These are phyloP conservation scores for Ilyonectria destructans DNA, from an alignment of 2,329 filamentous ascomycete species.

Conservation along the genomic window DNA sequence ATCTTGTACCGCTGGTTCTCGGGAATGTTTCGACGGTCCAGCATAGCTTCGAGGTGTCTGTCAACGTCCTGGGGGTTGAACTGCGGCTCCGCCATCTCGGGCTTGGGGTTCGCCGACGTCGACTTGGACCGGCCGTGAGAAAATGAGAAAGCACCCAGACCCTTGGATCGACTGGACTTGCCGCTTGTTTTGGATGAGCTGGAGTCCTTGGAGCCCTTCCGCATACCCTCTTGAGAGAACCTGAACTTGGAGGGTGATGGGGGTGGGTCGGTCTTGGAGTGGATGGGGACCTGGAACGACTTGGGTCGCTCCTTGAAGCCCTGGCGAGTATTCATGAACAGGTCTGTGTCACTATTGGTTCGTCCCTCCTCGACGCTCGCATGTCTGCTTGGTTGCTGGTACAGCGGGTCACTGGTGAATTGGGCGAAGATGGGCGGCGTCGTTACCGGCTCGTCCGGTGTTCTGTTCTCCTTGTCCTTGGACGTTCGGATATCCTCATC, in stretches of 20 bases:
- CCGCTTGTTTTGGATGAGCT: slow-evolving; percentile 47
- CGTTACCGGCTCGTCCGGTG: slow-evolving; percentile 65
- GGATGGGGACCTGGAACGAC: slow-evolving; percentile 63
- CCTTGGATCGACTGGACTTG: slow-evolving; percentile 61
- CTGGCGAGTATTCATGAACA: slow-evolving; percentile 41
- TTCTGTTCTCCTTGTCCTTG: slow-evolving; percentile 88
- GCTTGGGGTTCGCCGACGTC: slow-evolving; percentile 51
- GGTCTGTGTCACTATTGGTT: slow-evolving; percentile 39
- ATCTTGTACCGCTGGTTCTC: slow-evolving; percentile 96
- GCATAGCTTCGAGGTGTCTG: slow-evolving; percentile 72
- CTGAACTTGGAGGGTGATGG: slow-evolving; percentile 44
- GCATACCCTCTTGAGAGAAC: slow-evolving; percentile 39
- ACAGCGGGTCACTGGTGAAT: slow-evolving; percentile 64
- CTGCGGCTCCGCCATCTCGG: slow-evolving; percentile 63
- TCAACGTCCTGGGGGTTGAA: slow-evolving; percentile 71
- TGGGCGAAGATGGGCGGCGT: slow-evolving; percentile 90
- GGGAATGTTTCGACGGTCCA: slow-evolving; percentile 93
- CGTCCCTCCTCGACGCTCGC: slow-evolving; percentile 47
- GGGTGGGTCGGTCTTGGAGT: slow-evolving; percentile 42
- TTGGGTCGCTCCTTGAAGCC: slow-evolving; percentile 64
- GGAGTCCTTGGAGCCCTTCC: slow-evolving; percentile 50
- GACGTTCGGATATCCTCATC: slow-evolving; percentile 67
- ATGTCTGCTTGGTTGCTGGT: slow-evolving; percentile 42
- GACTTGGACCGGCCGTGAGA: slow-evolving; percentile 59
- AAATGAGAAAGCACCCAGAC: slow-evolving; percentile 58